These are phyloP conservation scores for Acephala macrosclerotiorum DNA, from an alignment of 2,329 filamentous ascomycete genomes.

Conservation along the genomic window DNA sequence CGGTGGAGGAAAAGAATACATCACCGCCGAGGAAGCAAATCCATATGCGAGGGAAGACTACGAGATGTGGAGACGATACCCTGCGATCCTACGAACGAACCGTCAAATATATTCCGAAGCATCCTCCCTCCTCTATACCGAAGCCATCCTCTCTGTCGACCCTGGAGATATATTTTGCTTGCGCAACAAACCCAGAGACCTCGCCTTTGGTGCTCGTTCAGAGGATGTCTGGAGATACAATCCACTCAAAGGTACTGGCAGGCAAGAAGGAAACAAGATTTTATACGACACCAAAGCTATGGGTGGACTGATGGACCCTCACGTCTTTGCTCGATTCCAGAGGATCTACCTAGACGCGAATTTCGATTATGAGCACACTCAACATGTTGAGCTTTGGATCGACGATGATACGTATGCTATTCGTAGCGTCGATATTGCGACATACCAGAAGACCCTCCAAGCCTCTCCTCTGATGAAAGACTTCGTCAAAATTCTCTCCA, in stretches of 20 bases:
- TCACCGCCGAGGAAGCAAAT: constrained; percentile 1
- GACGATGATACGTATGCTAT: constrained; percentile 23
- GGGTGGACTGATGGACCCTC: constrained; percentile 29
- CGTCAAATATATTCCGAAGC: constrained; percentile 31
- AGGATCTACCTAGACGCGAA: constrained; percentile 26
- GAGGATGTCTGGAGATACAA: constrained; percentile 29
- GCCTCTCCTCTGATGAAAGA: constrained; percentile 25
- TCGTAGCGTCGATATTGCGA: constrained; percentile 2
- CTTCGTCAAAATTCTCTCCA: constrained; percentile 29
- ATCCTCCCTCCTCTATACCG: constrained; percentile 22
- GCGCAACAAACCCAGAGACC: constrained; percentile 2
- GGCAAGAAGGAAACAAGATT: constrained; percentile 7
- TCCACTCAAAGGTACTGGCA: constrained; percentile 21
- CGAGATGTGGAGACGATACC: constrained; percentile 15
- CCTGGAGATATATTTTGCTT: constrained; percentile 32
- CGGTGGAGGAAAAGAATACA: constrained; percentile 3
- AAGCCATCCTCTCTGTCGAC: constrained; percentile 23
- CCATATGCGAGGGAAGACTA: constrained; percentile 1
- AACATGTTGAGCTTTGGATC: constrained; percentile 25
- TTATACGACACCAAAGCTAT: constrained; percentile 15
- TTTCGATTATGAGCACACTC: constrained; percentile 23
- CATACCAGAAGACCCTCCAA: constrained; percentile 17
- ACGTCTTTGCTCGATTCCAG: constrained; percentile 32
- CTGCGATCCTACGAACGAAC: constrained; percentile 26
- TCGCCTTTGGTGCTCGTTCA: constrained; percentile 14